phyloP scores from a whole-genome alignment of 306 rosid species.

The Hippophae tibetana region DNA sequence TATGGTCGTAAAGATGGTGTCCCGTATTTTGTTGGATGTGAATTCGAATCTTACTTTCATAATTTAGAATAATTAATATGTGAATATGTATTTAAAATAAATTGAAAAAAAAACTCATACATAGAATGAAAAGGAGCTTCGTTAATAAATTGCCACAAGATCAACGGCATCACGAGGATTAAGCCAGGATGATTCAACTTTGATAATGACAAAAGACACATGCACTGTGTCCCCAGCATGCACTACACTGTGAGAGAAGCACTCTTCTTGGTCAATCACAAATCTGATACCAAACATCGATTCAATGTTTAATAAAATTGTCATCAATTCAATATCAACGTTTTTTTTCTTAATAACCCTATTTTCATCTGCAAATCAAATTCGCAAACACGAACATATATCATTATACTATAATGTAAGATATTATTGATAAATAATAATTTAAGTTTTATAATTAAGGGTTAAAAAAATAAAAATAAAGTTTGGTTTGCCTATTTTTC shows the following conservation, averaged over 20 bases:
- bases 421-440: too few relatives aligned
- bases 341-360: slow-evolving; percentile 14
- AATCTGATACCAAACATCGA: slow-evolving; percentile 54
- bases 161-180: slow-evolving; percentile 42
- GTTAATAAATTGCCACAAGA: slow-evolving; percentile 31
- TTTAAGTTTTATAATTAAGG: too few relatives aligned
- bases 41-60: too few relatives aligned
- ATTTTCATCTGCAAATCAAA: slow-evolving; percentile 26
- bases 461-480: too few relatives aligned
- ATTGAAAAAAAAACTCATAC: not conserved
- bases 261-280: slow-evolving; percentile 58
- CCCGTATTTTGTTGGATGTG: too few relatives aligned
- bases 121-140: not conserved
- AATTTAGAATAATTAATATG: too few relatives aligned
- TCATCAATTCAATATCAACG: slow-evolving; percentile 18
- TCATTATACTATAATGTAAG: too few relatives aligned
- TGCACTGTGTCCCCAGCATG: slow-evolving; percentile 52
- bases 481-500: too few relatives aligned
- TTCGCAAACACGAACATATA: too few relatives aligned
- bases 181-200: slow-evolving; percentile 48
- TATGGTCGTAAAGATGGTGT: too few relatives aligned
- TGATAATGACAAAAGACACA: slow-evolving; percentile 56
- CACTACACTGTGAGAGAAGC: slow-evolving; percentile 42
- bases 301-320: slow-evolving; percentile 24
- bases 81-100: too few relatives aligned